Evolutionary conservation across 257 asterid genomes (phyloP).

Genomic region (Petunia secreta): DNA sequence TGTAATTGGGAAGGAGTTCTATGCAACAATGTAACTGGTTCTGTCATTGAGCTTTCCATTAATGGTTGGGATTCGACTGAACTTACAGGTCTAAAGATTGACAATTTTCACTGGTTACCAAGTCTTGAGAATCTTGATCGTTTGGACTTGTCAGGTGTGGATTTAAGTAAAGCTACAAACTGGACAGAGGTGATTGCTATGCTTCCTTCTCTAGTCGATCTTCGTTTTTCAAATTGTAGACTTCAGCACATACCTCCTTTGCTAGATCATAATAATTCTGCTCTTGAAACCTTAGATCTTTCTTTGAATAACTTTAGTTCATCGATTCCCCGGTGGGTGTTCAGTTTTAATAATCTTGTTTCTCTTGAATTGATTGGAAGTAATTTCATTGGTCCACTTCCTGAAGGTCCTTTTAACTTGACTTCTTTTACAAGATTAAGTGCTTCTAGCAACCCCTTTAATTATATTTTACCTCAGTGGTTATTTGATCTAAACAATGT

Average conservation of each 20-base stretch:
- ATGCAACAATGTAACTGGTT: constrained; percentile 21
- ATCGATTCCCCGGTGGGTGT: constrained; percentile 22
- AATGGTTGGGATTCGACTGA: constrained; percentile 1
- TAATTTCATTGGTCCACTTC: constrained; percentile 51
- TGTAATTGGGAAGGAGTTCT: constrained; percentile 19
- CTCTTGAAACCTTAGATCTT: constrained; percentile 22
- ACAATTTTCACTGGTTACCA: constrained; percentile 19
- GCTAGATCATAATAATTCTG: neutral
- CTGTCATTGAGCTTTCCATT: constrained; percentile 20
- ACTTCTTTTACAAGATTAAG: constrained; percentile 43
- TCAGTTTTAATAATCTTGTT: constrained; percentile 24
- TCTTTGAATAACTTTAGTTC: constrained; percentile 21
- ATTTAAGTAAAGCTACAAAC: constrained; percentile 8
- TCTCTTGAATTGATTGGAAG: constrained; percentile 41
- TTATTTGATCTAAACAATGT: constrained; percentile 46
- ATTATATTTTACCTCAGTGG: constrained; percentile 54
- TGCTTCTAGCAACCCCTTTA: constrained; percentile 40
- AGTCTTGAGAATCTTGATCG: constrained; percentile 12
- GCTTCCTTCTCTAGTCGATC: constrained; percentile 24
- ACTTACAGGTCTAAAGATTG: constrained; percentile 17
- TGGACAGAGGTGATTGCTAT: constrained; percentile 25
- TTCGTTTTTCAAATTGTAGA: constrained; percentile 14
- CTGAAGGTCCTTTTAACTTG: constrained; percentile 46
- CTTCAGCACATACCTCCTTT: neutral
- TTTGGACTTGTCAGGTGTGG: constrained; percentile 23